Conservation (phyloP, 768 basidiomycete genomes). For the Omphalotus guepiniiformis region DNA sequence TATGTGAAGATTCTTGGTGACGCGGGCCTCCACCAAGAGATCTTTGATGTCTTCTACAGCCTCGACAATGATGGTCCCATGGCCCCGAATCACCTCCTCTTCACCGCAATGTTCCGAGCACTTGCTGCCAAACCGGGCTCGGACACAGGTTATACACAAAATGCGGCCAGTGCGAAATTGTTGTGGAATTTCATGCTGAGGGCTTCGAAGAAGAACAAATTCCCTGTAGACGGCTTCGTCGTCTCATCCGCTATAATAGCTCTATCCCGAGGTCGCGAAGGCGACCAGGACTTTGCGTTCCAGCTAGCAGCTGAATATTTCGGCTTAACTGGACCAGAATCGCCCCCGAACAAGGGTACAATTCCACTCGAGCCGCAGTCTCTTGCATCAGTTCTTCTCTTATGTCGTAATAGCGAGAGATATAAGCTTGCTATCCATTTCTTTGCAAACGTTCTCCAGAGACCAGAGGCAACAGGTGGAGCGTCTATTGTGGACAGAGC, state of each 20-base stretch:
- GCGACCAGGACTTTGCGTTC: slow-evolving; percentile 66
- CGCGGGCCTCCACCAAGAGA: slow-evolving; percentile 54
- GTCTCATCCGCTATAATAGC: slow-evolving; percentile 50
- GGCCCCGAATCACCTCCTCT: slow-evolving; percentile 58
- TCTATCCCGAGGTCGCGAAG: slow-evolving; percentile 48
- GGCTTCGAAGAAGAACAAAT: slow-evolving; percentile 39
- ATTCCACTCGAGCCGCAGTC: slow-evolving; percentile 42
- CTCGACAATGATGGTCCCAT: slow-evolving; percentile 60
- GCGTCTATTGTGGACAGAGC: slow-evolving; percentile 39
- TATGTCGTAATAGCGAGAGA: slow-evolving; percentile 50
- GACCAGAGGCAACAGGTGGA: slow-evolving; percentile 34
- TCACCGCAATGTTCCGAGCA: slow-evolving; percentile 62
- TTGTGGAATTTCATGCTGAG: slow-evolving; percentile 68
- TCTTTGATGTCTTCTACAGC: slow-evolving; percentile 73
- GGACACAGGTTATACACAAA: slow-evolving; percentile 30
- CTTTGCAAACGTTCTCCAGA: slow-evolving; percentile 53
- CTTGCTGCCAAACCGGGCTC: slow-evolving; percentile 26
- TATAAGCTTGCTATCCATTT: slow-evolving; percentile 50
- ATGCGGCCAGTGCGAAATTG: slow-evolving; percentile 63
- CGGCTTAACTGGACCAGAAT: slow-evolving; percentile 50
- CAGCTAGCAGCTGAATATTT: slow-evolving; percentile 58
- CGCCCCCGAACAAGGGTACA: slow-evolving; percentile 31
- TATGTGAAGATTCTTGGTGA: slow-evolving; percentile 69
- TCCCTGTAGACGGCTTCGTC: slow-evolving; percentile 51
- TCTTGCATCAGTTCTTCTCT: slow-evolving; percentile 48